These are phyloP conservation scores for Pseudogymnoascus verrucosus DNA, from an alignment of 2,329 filamentous ascomycete genomes.

Conservation along the genomic window DNA sequence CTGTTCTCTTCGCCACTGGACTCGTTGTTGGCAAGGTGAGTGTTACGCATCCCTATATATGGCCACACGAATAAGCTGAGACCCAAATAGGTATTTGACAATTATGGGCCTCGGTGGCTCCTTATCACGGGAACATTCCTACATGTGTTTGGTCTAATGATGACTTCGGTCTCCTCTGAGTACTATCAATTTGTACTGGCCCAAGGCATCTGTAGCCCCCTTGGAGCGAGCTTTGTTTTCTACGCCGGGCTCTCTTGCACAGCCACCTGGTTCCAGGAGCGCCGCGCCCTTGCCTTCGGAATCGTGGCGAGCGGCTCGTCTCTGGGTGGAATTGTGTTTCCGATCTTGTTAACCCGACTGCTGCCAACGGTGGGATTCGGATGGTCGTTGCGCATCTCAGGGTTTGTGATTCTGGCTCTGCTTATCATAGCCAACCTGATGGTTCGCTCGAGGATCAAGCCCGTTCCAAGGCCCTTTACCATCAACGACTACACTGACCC, in stretches of 20 bases:
- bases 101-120: conserved; percentile 17
- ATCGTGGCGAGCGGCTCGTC: conserved; percentile 38
- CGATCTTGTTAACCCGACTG: conserved; percentile 44
- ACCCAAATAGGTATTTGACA: conserved; percentile 11
- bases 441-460: conserved; percentile 24
- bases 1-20: neutral
- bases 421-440: conserved; percentile 28
- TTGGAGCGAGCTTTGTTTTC: conserved; percentile 32
- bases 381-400: conserved; percentile 48
- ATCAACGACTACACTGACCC: conserved; percentile 27
- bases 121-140: conserved; percentile 22
- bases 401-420: conserved; percentile 39
- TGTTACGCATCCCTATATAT: neutral
- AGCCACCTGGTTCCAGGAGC: conserved; percentile 38
- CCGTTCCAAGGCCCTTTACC: conserved; percentile 18
- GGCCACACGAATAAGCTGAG: neutral
- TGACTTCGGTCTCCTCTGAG: conserved; percentile 27
- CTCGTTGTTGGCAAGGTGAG: neutral
- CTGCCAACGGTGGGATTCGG: conserved; percentile 42
- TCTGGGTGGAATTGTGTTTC: conserved; percentile 47
- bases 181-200: conserved; percentile 35
- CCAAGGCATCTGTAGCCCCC: conserved; percentile 31
- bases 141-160: conserved; percentile 29
- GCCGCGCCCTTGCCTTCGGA: conserved; percentile 38
- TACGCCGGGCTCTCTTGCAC: conserved; percentile 27